Conservation (phyloP, 2,329 filamentous ascomycete species). For the Nothophaeocryptopus gaeumannii region DNA sequence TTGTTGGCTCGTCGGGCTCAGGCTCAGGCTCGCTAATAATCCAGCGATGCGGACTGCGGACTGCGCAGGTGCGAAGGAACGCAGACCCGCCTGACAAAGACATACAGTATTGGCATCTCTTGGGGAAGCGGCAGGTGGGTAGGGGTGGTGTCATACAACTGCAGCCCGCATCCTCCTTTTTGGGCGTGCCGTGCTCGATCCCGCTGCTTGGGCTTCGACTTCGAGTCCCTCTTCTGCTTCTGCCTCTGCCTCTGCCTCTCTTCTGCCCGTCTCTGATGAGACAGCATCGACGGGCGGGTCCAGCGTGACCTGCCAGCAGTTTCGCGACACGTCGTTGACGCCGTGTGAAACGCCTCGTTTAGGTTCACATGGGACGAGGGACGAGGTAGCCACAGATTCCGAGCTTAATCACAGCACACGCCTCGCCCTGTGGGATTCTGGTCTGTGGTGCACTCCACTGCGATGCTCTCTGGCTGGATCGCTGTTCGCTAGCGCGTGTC, state of each 20-base stretch:
- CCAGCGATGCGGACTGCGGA: too few relatives aligned
- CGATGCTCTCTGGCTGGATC: conserved; percentile 15
- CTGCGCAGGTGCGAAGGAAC: too few relatives aligned
- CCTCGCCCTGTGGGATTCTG: conserved; percentile 10
- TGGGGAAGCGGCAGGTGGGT: too few relatives aligned
- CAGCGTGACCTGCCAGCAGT: too few relatives aligned
- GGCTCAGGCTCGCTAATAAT: too few relatives aligned
- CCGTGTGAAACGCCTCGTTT: conserved; percentile 6
- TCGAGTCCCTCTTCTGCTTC: background rate
- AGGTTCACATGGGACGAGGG: conserved; percentile 11
- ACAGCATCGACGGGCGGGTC: too few relatives aligned
- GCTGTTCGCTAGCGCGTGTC: conserved; percentile 18
- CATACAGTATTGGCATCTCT: too few relatives aligned
- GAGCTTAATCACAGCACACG: conserved; percentile 9
- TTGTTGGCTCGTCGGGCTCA: background rate
- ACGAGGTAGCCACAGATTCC: conserved; percentile 10
- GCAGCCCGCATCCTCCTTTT: background rate
- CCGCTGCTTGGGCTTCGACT: background rate
- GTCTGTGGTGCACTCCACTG: conserved; percentile 11
- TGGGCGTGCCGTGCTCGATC: background rate
- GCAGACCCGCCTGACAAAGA: too few relatives aligned
- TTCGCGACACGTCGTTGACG: conserved; percentile 2
- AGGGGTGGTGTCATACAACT: background rate
- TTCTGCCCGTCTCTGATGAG: background rate
- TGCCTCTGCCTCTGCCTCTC: too few relatives aligned